A percentile compares a stretch with the other conserved stretches of the same genome.
Evolutionary conservation across 2,329 filamentous ascomycete genomes (phyloP).

Genomic region (Fusarium sp.): DNA sequence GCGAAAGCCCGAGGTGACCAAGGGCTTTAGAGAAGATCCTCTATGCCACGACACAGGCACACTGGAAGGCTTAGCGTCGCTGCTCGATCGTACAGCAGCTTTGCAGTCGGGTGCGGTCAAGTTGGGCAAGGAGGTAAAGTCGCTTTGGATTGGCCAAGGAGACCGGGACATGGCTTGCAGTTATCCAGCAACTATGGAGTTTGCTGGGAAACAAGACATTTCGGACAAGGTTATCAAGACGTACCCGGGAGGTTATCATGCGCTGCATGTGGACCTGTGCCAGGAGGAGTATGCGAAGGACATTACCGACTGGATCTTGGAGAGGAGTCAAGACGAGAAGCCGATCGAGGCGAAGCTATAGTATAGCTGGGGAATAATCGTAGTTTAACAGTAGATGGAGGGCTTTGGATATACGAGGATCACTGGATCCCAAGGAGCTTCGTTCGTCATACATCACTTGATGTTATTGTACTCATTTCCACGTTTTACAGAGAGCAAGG

Average conservation of each 20-base stretch:
- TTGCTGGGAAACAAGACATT: slow-evolving; percentile 71
- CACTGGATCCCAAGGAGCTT: slow-evolving; percentile 1
- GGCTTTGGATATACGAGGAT: background rate
- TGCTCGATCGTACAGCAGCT: slow-evolving; percentile 80
- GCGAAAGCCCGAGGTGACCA: slow-evolving; percentile 75
- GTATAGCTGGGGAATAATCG: slow-evolving; percentile 4
- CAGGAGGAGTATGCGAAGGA: slow-evolving; percentile 71
- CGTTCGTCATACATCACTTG: slow-evolving; percentile 9
- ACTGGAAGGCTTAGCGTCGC: slow-evolving; percentile 81
- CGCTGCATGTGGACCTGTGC: slow-evolving; percentile 74
- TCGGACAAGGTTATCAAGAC: slow-evolving; percentile 79
- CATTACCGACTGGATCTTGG: slow-evolving; percentile 76
- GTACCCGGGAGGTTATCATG: slow-evolving; percentile 86
- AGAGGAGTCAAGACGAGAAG: slow-evolving; percentile 50
- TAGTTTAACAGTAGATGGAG: background rate
- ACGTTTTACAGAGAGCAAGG: slow-evolving; percentile 7
- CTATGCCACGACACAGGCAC: slow-evolving; percentile 89
- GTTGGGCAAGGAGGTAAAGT: slow-evolving; percentile 68
- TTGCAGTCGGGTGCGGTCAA: slow-evolving; percentile 70
- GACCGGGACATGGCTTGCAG: slow-evolving; percentile 79
- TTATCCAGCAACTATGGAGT: slow-evolving; percentile 74
- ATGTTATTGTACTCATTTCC: slow-evolving; percentile 5
- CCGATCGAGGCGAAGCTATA: slow-evolving; percentile 58
- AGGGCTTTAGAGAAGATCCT: slow-evolving; percentile 74
- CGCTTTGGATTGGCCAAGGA: slow-evolving; percentile 83